A percentile compares a stretch with the other conserved stretches of the same genome.
Conservation (phyloP, 495 filamentous ascomycete genomes). For the Aspergillus ostianus region DNA sequence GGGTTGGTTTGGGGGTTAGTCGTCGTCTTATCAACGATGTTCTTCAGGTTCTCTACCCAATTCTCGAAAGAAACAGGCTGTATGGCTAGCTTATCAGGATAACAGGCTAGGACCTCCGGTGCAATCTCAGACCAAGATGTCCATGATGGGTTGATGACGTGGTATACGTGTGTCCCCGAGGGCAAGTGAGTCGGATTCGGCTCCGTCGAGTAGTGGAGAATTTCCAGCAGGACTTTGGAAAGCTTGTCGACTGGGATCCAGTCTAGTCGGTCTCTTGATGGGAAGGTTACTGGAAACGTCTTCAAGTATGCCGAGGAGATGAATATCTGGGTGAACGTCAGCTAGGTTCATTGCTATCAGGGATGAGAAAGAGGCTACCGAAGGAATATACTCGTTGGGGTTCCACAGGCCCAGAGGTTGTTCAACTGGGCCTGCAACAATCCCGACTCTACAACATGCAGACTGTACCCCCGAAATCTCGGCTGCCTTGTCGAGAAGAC, state of each 20-base stretch:
- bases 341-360: not conserved
- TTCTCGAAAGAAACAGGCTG: conserved; percentile 1
- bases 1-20: not conserved
- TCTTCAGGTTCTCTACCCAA: conserved; percentile 1
- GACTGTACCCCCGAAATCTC: not conserved
- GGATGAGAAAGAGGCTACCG: not conserved
- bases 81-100: not conserved
- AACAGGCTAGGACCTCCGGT: not conserved
- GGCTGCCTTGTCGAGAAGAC: conserved; percentile 4
- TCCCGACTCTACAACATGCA: conserved; percentile 1
- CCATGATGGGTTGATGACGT: conserved; percentile 6
- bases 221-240: conserved; percentile 3
- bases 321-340: conserved; percentile 1
- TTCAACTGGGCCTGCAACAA: conserved; percentile 1
- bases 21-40: not conserved
- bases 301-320: not conserved
- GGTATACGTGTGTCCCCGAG: not conserved
- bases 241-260: conserved; percentile 4
- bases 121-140: conserved; percentile 3
- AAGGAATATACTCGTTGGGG: conserved; percentile 5
- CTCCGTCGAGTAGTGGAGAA: conserved; percentile 1
- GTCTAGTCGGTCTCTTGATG: conserved; percentile 4
- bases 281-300: not conserved
- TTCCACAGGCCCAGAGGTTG: conserved; percentile 1
- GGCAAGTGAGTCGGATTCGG: not conserved